These are phyloP conservation scores for Blumeriella jaapii DNA, from an alignment of 2,329 filamentous ascomycete species.

Conservation along the genomic window DNA sequence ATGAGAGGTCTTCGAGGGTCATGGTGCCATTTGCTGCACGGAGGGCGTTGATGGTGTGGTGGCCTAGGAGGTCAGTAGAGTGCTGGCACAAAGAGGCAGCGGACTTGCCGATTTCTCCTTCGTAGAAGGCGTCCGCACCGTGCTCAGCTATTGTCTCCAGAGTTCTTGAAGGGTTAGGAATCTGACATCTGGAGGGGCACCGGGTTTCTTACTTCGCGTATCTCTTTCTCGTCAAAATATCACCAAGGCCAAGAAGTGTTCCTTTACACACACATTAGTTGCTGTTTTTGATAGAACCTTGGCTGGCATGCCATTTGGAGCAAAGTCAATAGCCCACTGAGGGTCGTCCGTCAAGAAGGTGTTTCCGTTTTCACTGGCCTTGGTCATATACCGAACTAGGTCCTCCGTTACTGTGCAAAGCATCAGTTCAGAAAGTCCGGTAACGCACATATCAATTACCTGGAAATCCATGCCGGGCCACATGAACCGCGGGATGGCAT, in stretches of 20 bases:
- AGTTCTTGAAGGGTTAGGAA: constrained; percentile 29
- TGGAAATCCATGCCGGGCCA: constrained; percentile 62
- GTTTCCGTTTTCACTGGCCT: constrained; percentile 31
- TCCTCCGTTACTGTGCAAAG: constrained; percentile 50
- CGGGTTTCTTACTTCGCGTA: constrained; percentile 40
- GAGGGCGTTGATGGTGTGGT: constrained; percentile 47
- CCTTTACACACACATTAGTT: constrained; percentile 25
- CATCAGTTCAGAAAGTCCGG: background rate
- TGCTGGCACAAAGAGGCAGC: background rate
- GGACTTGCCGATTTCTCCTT: constrained; percentile 37
- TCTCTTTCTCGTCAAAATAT: constrained; percentile 52
- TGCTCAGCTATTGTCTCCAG: constrained; percentile 48
- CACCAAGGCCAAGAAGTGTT: constrained; percentile 44
- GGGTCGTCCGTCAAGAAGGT: constrained; percentile 51
- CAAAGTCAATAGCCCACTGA: constrained; percentile 58
- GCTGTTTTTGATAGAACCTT: background rate
- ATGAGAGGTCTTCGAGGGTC: constrained; percentile 51
- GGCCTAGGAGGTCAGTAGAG: constrained; percentile 29
- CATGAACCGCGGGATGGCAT: constrained; percentile 59
- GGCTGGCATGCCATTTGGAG: constrained; percentile 41
- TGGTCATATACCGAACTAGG: constrained; percentile 60
- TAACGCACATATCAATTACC: constrained; percentile 12
- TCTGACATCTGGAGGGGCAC: background rate
- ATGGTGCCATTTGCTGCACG: constrained; percentile 51
- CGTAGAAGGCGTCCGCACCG: constrained; percentile 51